Conservation (phyloP, 805 yeast species). For the Dipodascus geniculatus region DNA sequence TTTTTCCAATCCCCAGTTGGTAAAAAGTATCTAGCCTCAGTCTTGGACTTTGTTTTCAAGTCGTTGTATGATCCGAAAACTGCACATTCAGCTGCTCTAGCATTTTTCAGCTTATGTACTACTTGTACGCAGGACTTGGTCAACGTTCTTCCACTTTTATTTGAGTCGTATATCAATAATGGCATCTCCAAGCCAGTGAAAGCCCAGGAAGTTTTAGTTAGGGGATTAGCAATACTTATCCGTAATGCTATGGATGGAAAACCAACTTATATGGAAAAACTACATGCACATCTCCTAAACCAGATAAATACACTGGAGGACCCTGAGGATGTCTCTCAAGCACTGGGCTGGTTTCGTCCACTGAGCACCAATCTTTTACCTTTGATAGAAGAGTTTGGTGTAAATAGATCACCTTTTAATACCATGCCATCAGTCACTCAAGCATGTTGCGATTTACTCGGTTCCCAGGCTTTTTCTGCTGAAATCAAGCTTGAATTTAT, state of each 20-base stretch:
- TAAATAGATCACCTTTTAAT: neutral
- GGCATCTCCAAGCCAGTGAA: conserved; percentile 10
- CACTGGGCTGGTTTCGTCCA: neutral
- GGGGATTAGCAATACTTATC: conserved; percentile 11
- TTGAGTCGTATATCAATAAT: conserved; percentile 17
- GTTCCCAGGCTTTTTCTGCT: neutral
- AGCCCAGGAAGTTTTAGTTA: conserved; percentile 11
- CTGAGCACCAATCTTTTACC: neutral
- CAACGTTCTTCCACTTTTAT: conserved; percentile 17
- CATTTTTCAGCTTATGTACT: conserved; percentile 39
- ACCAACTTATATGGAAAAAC: neutral
- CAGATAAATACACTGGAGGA: neutral
- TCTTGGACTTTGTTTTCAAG: conserved; percentile 47
- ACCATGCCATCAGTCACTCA: neutral
- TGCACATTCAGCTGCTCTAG: conserved; percentile 36
- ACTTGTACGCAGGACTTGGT: conserved; percentile 18
- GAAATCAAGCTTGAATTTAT: neutral
- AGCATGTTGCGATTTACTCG: neutral
- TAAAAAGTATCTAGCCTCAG: conserved; percentile 32
- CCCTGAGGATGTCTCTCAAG: neutral
- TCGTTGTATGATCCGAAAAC: conserved; percentile 23
- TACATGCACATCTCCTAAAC: neutral
- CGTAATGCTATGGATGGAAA: neutral
- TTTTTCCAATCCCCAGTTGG: conserved; percentile 43
- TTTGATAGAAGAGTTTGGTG: neutral